phyloP scores from a whole-genome alignment of 2,329 filamentous ascomycete species.

The Ceratocystis harringtonii region DNA sequence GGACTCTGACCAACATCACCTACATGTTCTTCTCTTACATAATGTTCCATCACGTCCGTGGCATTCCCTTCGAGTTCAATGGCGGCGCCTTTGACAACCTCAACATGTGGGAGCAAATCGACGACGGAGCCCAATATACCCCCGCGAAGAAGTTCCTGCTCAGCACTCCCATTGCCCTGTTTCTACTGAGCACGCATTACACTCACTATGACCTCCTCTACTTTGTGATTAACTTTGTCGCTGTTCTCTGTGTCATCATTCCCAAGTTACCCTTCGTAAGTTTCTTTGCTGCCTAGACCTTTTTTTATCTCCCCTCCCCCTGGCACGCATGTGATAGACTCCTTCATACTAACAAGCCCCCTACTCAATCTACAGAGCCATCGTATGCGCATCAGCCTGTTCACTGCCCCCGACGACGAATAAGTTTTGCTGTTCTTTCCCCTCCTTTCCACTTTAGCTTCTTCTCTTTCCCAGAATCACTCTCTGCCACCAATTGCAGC shows the following conservation, averaged over 20 bases:
- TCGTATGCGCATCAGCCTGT: conserved; percentile 61
- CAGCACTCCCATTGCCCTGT: conserved; percentile 83
- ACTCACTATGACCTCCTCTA: conserved; percentile 96
- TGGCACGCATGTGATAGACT: neutral
- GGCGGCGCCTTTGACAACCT: conserved; percentile 96
- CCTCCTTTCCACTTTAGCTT: neutral
- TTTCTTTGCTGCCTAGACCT: conserved; percentile 21
- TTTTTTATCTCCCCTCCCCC: neutral
- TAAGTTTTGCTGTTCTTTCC: conserved; percentile 3
- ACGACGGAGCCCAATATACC: conserved; percentile 96
- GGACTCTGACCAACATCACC: conserved; percentile 96
- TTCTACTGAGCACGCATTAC: conserved; percentile 94
- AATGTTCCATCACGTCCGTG: conserved; percentile 99
- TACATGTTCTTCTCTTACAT: conserved; percentile 99
- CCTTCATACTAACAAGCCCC: conserved; percentile 15
- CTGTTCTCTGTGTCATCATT: conserved; percentile 82
- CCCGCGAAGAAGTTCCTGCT: conserved; percentile 97
- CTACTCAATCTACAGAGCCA: conserved; percentile 43
- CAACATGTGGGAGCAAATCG: conserved; percentile 99
- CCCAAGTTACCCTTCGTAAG: conserved; percentile 90
- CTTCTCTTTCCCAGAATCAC: neutral
- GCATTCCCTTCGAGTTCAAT: conserved; percentile 98
- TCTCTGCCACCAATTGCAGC: neutral
- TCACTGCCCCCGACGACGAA: conserved; percentile 46
- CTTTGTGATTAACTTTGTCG: conserved; percentile 93